phyloP scores from a whole-genome alignment of 495 filamentous ascomycete species.

The Lentithecium fluviatile region DNA sequence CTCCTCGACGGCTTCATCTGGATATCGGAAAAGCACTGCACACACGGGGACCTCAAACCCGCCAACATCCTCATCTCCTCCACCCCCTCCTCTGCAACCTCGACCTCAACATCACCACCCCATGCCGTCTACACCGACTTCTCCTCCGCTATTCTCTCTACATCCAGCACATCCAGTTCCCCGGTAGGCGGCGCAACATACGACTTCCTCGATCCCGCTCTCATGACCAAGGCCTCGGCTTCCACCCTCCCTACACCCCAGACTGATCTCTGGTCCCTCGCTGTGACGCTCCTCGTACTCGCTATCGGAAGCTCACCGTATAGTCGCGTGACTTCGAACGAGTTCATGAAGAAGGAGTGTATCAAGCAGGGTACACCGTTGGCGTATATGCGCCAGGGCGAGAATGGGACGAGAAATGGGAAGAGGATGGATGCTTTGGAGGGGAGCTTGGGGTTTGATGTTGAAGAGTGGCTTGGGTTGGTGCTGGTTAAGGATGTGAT shows the following conservation, averaged over 20 bases:
- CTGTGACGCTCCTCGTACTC: slow-evolving; percentile 55
- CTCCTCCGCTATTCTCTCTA: slow-evolving; percentile 50
- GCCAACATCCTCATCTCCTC: slow-evolving; percentile 52
- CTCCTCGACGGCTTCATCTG: slow-evolving; percentile 54
- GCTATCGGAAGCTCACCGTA: slow-evolving; percentile 58
- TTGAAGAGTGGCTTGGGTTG: slow-evolving; percentile 13
- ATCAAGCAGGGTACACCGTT: slow-evolving; percentile 20
- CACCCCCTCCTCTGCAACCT: slow-evolving; percentile 7
- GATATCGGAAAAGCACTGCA: slow-evolving; percentile 50
- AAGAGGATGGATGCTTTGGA: slow-evolving; percentile 13
- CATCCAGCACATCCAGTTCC: slow-evolving; percentile 4
- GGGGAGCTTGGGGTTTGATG: slow-evolving; percentile 16
- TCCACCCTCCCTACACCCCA: slow-evolving; percentile 29
- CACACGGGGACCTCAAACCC: slow-evolving; percentile 61
- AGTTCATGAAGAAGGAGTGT: slow-evolving; percentile 20
- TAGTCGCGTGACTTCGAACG: slow-evolving; percentile 42
- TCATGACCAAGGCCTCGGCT: slow-evolving; percentile 38
- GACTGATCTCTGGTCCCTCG: slow-evolving; percentile 58
- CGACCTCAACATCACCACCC: slow-evolving; percentile 42
- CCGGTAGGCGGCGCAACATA: slow-evolving; percentile 53
- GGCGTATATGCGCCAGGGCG: slow-evolving; percentile 14
- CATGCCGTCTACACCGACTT: slow-evolving; percentile 62
- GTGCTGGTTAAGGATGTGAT: slow-evolving; percentile 6
- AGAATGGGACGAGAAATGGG: slow-evolving; percentile 19
- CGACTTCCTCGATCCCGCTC: slow-evolving; percentile 59